Conservation (phyloP, 2,329 filamentous ascomycete species). For the Reticulascus tulasneorum region DNA sequence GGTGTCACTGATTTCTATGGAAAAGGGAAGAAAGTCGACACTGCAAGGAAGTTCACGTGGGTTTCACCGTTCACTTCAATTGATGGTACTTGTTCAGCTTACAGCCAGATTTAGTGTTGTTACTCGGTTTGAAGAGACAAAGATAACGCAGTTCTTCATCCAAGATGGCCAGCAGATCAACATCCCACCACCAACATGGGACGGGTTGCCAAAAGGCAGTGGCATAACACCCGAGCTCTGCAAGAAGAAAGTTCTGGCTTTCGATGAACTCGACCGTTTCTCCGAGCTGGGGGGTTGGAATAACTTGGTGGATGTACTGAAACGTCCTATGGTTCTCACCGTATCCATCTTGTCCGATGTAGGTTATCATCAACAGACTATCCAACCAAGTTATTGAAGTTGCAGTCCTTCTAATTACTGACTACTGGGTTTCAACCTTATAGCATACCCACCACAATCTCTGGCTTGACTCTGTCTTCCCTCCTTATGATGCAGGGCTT, state of each 20-base stretch:
- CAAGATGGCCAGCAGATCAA: slow-evolving; percentile 54
- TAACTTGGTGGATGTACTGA: background rate
- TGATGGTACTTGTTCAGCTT: background rate
- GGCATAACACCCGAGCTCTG: background rate
- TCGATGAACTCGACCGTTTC: background rate
- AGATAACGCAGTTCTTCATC: slow-evolving; percentile 58
- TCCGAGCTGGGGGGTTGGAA: background rate
- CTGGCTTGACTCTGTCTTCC: slow-evolving; percentile 2
- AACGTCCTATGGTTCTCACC: background rate
- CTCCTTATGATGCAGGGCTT: background rate
- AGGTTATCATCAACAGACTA: background rate
- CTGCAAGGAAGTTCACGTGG: slow-evolving; percentile 46
- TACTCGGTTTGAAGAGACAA: slow-evolving; percentile 48
- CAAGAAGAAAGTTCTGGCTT: background rate
- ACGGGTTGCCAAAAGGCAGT: background rate
- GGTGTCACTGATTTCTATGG: slow-evolving; percentile 58
- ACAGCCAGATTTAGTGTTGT: slow-evolving; percentile 48
- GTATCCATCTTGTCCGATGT: slow-evolving; percentile 1
- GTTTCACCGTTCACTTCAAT: background rate
- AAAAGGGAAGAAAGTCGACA: slow-evolving; percentile 51
- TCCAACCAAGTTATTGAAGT: slow-evolving; percentile 5
- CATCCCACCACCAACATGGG: slow-evolving; percentile 24
- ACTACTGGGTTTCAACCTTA: slow-evolving; percentile 4
- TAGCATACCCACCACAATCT: background rate
- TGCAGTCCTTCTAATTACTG: background rate